Base-by-base conservation (phyloP, 108 stramenopile species). In the Cyclotella baltica region DNA sequence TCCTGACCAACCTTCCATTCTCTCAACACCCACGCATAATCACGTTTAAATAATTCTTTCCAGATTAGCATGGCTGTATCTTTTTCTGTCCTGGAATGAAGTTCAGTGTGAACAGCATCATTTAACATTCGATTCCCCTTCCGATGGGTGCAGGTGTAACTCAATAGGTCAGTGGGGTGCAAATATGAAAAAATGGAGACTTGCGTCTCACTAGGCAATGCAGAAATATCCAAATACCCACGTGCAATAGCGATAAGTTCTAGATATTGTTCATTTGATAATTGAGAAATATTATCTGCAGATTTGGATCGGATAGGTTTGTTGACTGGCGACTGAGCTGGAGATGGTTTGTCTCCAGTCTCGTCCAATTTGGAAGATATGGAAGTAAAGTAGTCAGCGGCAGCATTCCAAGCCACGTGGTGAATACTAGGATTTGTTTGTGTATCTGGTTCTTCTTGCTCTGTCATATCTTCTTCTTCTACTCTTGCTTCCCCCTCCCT, bases 1-100 rank as follows among this genome's bases (percentile, higher is more conserved):
- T 82, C 67, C 27, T 56, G 80, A 43, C 94, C 94, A 67, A 90
- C 69, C 2, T 88, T 43, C 94, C 94, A 95, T 22, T 76, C 37
- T 25, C 72, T 37, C 27, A 95, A 66, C 15, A 92, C 56, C 90
- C 90, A 92, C 22, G 83, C 81, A 78, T 85, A 95, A 73, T 95
- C 94, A 34, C 94, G 83, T 28, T 72, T 48, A 83, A 91, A 95
- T 3, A 93, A 67, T 11, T 77, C 55, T 53, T 87, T 88, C 94
- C 94, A 95, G 57, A 95, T 69, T 33, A 81, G 51, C 19, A 76
- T 18, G 3, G 80, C 50, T 19, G 50, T 62, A 65, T 77, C 55
- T 22, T 37, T 40, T 74, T 68, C 34, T 18, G 56, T 57, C 64
- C 62, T 25, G 23, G 25, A 13, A 62, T 78, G 18, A 84, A 73